Evolutionary conservation across 2,329 filamentous ascomycete genomes (phyloP), one percentile per base, ranked within the genome.

Genomic region (Cordyceps fumosorosea): DNA sequence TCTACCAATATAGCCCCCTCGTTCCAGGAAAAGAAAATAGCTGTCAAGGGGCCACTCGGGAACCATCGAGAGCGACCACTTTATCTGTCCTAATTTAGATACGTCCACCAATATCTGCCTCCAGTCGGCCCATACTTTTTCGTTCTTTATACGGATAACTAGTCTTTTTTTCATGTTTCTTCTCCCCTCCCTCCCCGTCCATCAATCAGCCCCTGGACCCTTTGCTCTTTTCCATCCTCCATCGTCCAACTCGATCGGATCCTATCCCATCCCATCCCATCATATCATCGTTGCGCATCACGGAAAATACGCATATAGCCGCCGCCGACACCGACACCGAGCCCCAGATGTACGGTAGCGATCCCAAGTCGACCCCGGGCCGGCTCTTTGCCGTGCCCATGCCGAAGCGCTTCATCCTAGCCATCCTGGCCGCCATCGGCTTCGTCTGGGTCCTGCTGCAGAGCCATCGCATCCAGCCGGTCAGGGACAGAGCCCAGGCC

Each of bases 391-490:
- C 58, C 51, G 40, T 58, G 40, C 54, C 40, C 42, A 47, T 58
- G 22, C 53, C 55, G 29, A 62, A 59, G 50, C 54, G 61, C 44
- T 50, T 62, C 22, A 29, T 62, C 29, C 12, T 62, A 2, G 61
- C 61, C 26, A 56, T 48, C 7, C 5, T 42, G 5, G 61, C 55
- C 20, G 48, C 61, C 12, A 5, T 62, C 14, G 55, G 48, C 34
- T 58, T 58, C 32, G 50, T 62, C 37, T 62, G 48, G 48, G 47
- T 62, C 20, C 40, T 62, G 20, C 20, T 57, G 22, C 55, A 62
- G 45, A 62, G 61, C 48, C 55, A 62, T 10, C 48, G 48, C 6
- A 58, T 62, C 54, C 26, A 62, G 29, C 61, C 61, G 6, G 47
- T 62, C 16, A 37, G 11, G 16, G 54, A 56, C 18, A 16, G 32